Conservation (phyloP, 768 basidiomycete species). For the Panaeolus papilionaceus region DNA sequence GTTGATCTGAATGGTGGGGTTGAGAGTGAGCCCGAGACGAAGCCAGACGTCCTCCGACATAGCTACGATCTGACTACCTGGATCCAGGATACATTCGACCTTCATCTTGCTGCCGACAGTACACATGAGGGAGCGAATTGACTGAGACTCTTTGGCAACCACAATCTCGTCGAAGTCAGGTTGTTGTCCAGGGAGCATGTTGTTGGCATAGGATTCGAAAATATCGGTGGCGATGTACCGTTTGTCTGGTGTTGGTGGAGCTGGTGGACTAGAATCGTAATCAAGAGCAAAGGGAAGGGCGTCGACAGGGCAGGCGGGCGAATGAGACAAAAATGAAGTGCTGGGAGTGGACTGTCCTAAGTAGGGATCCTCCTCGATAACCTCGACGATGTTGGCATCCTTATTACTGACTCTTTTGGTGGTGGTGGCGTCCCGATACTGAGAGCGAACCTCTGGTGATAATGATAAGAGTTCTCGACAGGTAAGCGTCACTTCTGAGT, state of each 20-base stretch:
- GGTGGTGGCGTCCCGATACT: conserved; percentile 26
- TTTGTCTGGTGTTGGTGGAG: not conserved
- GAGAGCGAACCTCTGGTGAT: not conserved
- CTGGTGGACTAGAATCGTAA: not conserved
- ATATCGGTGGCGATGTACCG: not conserved
- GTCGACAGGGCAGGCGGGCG: not conserved
- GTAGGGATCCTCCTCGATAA: not conserved
- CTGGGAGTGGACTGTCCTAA: not conserved
- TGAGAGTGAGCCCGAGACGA: conserved; percentile 10
- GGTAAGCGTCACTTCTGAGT: too few relatives aligned
- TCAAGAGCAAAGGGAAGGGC: not conserved
- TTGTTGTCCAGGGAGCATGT: not conserved
- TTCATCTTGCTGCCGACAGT: conserved; percentile 22
- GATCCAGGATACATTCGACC: conserved; percentile 29
- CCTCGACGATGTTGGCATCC: not conserved
- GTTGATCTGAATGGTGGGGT: too few relatives aligned
- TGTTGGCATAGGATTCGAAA: not conserved
- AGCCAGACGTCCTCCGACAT: conserved; percentile 31
- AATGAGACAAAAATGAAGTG: not conserved
- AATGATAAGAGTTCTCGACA: too few relatives aligned
- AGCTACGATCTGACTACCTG: conserved; percentile 33
- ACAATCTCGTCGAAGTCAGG: not conserved
- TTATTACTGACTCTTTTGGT: conserved; percentile 17
- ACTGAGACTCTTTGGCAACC: conserved; percentile 30
- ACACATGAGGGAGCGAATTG: conserved; percentile 24